phyloP scores from a whole-genome alignment of 2,329 filamentous ascomycete genomes.

The Apiospora phragmitis region DNA sequence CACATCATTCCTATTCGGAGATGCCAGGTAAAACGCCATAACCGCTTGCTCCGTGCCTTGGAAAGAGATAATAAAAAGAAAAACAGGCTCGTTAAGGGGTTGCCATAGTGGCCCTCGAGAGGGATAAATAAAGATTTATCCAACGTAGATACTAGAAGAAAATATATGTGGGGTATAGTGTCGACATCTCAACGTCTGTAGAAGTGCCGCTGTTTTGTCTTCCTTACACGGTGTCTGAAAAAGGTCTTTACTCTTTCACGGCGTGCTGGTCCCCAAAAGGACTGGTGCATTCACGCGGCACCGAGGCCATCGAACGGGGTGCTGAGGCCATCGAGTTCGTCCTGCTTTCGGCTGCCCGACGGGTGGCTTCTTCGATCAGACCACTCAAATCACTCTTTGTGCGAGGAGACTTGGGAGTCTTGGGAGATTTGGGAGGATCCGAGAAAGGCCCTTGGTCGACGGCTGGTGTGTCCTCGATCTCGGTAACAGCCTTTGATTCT shows the following conservation, averaged over 20 bases:
- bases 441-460: slow-evolving; percentile 60
- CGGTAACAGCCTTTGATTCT: slow-evolving; percentile 47
- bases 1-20: not conserved
- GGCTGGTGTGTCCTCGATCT: slow-evolving; percentile 50
- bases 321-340: slow-evolving; percentile 22
- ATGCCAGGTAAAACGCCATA: slow-evolving; percentile 12
- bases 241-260: slow-evolving; percentile 27
- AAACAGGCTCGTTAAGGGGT: slow-evolving; percentile 19
- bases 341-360: slow-evolving; percentile 38
- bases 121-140: slow-evolving; percentile 7
- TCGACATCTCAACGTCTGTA: slow-evolving; percentile 22
- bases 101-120: not conserved
- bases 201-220: slow-evolving; percentile 16
- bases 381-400: slow-evolving; percentile 49
- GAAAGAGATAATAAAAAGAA: slow-evolving; percentile 13
- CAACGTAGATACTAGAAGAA: slow-evolving; percentile 25
- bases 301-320: slow-evolving; percentile 17
- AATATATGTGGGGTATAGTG: slow-evolving; percentile 10
- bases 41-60: slow-evolving; percentile 11
- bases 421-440: slow-evolving; percentile 45
- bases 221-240: not conserved
- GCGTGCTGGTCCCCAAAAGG: slow-evolving; percentile 35
- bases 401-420: not conserved
- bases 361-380: slow-evolving; percentile 55
- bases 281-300: slow-evolving; percentile 24